These are phyloP conservation scores for Irpex sp. DNA, from an alignment of 1,284 basidiomycete species.

Conservation along the genomic window DNA sequence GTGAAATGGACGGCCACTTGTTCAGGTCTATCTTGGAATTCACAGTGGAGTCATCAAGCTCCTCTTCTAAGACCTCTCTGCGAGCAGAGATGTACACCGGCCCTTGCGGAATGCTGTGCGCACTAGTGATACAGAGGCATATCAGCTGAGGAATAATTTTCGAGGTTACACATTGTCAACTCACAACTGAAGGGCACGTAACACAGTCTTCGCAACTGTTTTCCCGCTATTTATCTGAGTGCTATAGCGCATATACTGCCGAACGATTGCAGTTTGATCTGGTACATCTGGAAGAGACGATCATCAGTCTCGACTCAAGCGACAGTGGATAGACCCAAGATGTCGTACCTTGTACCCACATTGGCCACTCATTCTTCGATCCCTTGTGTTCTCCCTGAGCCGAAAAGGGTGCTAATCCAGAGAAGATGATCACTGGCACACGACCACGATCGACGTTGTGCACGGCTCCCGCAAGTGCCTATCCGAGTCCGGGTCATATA, in stretches of 20 bases:
- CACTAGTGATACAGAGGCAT: conserved; percentile 29
- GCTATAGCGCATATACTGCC: conserved; percentile 67
- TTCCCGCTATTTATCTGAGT: conserved; percentile 51
- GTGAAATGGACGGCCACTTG: conserved; percentile 48
- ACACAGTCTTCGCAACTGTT: conserved; percentile 43
- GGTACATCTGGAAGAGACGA: conserved; percentile 43
- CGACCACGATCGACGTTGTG: conserved; percentile 63
- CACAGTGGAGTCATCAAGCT: conserved; percentile 37
- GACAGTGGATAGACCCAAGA: neutral
- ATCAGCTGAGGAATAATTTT: neutral
- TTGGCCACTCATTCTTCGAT: conserved; percentile 67
- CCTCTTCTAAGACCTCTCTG: conserved; percentile 64
- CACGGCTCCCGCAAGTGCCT: conserved; percentile 65
- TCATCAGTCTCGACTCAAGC: neutral
- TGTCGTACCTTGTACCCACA: conserved; percentile 59
- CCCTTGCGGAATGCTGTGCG: conserved; percentile 60
- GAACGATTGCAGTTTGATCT: conserved; percentile 60
- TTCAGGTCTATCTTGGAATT: conserved; percentile 25
- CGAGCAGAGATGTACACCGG: conserved; percentile 72
- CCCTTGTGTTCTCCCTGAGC: conserved; percentile 51
- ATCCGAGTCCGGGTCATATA: no score
- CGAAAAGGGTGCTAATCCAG: conserved; percentile 60
- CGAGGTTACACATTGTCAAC: neutral
- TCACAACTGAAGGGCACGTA: conserved; percentile 60
- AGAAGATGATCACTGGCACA: conserved; percentile 65